Evolutionary conservation across 441 rosid genomes (phyloP), one percentile per base, ranked within the genome.

Genomic region (Bocquillonia castaneifolia): DNA sequence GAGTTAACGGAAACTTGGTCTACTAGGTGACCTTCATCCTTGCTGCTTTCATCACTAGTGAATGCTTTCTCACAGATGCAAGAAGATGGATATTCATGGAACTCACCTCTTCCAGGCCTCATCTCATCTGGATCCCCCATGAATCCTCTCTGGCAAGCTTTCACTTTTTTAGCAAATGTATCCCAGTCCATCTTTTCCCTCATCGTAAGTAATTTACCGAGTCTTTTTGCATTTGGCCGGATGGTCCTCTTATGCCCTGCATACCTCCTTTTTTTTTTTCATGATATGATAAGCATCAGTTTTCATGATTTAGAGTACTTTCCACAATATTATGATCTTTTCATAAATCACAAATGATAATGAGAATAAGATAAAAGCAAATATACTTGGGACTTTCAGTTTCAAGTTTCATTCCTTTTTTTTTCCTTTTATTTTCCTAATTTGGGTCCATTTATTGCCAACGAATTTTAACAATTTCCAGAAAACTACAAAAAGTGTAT

Each of bases 121-220:
- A 88, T 74, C 78, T 92, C 95, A 72, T 90, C 89, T 0, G 98
- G 99, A 80, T 94, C 98, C 40, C 99, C 99, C 95, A 92, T 85
- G 78, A 87, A 94, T 73, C 97, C 99, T 71, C 92, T 92, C 76
- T 94, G 97, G 74, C 80, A 79, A 8, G 89, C 79, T 79, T 87
- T 94, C 37, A 94, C 93, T 76, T 84, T 92, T 72, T 76, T 88
- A 67, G 96, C 77, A 57, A 94, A 90, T 18, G 88, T 78, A 53
- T 85, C 86, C 98, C 94, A 92, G 63, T 80, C 87, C 95, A 90
- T 92, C 77, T 64, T 72, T 13, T 82, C 77, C 32, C 93, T 84
- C 62, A 75, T 77, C 89, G 78, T 79, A 72, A 94, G 88, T 75
- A 94, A 75, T 50, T 88, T 74, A 77, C 96, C 86, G 4, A 94